Evolutionary conservation across 495 filamentous ascomycete genomes (phyloP).

Genomic region (Talaromyces proteolyticus): DNA sequence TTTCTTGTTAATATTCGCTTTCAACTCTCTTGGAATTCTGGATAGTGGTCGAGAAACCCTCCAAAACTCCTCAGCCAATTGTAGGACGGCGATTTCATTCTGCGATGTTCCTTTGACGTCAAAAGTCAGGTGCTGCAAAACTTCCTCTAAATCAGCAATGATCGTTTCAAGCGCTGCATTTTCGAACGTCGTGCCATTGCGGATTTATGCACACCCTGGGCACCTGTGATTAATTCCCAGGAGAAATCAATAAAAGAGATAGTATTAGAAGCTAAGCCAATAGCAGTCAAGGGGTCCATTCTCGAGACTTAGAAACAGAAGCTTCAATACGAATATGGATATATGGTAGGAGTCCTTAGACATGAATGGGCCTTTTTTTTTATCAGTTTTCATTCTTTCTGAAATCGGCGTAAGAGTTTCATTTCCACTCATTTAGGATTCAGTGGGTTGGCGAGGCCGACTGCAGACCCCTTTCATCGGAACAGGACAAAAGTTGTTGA

Average conservation of each 20-base stretch:
- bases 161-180: conserved; percentile 6
- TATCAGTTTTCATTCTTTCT: conserved; percentile 4
- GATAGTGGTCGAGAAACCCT: conserved; percentile 3
- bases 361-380: too few species aligned
- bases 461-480: not conserved
- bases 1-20: not conserved
- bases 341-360: not conserved
- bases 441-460: not conserved
- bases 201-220: conserved; percentile 20
- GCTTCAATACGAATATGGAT: not conserved
- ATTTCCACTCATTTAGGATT: not conserved
- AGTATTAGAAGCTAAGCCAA: conserved; percentile 28
- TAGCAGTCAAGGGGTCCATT: conserved; percentile 35
- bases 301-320: not conserved
- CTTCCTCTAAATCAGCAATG: not conserved
- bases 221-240: conserved; percentile 17
- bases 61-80: conserved; percentile 9
- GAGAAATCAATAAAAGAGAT: conserved; percentile 33
- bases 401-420: not conserved
- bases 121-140: conserved; percentile 8
- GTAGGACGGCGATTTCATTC: conserved; percentile 17
- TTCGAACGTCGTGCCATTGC: conserved; percentile 13
- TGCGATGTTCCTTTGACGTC: conserved; percentile 10
- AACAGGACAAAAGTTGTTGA: too few species aligned
- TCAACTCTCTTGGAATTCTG: conserved; percentile 2